Evolutionary conservation across 164 flowering plant species (phyloP).

Genomic region (Platanus orientalis): DNA sequence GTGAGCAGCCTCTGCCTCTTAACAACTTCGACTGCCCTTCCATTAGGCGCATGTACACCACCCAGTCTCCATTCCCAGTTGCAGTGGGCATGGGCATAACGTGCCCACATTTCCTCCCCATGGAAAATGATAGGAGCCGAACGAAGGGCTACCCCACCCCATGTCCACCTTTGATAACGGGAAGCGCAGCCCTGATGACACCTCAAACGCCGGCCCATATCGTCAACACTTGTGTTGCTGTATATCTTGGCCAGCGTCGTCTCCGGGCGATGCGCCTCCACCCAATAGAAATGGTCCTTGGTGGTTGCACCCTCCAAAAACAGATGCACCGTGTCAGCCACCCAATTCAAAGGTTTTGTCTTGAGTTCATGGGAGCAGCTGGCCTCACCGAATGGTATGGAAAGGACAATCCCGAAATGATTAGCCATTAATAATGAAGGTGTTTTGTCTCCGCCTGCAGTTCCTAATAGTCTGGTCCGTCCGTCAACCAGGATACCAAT

Average conservation of each 20-base stretch:
- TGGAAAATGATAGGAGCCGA: slow-evolving; percentile 37
- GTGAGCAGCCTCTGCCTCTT: slow-evolving; percentile 13
- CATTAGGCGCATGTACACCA: slow-evolving; percentile 26
- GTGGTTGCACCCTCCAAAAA: slow-evolving; percentile 13
- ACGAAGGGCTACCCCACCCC: slow-evolving; percentile 35
- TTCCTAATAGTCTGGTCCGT: slow-evolving; percentile 12
- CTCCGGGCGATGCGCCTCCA: slow-evolving; percentile 30
- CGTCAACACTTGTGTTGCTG: slow-evolving; percentile 21
- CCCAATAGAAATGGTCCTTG: slow-evolving; percentile 38
- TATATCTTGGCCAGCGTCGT: slow-evolving; percentile 22
- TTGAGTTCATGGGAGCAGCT: slow-evolving; percentile 11
- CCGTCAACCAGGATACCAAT: slow-evolving; percentile 36
- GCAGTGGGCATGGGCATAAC: slow-evolving; percentile 45
- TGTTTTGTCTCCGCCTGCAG: not conserved
- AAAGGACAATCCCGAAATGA: slow-evolving; percentile 37
- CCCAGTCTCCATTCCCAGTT: slow-evolving; percentile 26
- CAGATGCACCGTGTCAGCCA: slow-evolving; percentile 20
- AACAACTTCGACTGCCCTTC: slow-evolving; percentile 19
- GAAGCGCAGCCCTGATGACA: slow-evolving; percentile 34
- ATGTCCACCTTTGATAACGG: slow-evolving; percentile 28
- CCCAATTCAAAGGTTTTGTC: slow-evolving; percentile 23
- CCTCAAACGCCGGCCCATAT: slow-evolving; percentile 30
- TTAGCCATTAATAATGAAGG: slow-evolving; percentile 5
- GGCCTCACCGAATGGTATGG: slow-evolving; percentile 26
- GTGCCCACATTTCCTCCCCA: slow-evolving; percentile 35